Evolutionary conservation across 495 filamentous ascomycete genomes (phyloP), one percentile per base, ranked within the genome.

Genomic region (Chaetomium tenue): DNA sequence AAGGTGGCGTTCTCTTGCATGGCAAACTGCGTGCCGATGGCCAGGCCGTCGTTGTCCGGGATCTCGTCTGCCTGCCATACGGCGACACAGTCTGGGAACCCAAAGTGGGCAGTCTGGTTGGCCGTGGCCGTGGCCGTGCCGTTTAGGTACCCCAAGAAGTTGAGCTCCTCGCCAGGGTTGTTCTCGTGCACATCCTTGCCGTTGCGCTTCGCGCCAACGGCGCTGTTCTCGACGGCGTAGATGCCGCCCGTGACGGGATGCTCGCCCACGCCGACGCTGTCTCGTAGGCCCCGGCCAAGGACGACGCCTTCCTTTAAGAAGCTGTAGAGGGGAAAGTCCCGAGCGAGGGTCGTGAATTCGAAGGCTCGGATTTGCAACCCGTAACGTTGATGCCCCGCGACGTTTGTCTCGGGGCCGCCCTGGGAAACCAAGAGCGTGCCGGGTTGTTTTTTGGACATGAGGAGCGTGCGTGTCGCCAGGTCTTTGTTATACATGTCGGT

Each of bases 121-220:
- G n/a, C n/a, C n/a, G n/a, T 55, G 7, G 52, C 63, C 0, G 77
- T 79, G 18, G 62, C 66, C 0, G 81, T 82, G 18, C 74, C 76
- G 61, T 84, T 82, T 9, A 89, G 75, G 57, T 77, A 81, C 0
- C 87, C 88, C 11, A 85, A 82, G 70, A 79, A 89, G 70, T 90
- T 90, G 66, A 90, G 72, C 71, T 90, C 87, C 72, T 89, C 88
- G 40, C 83, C 88, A 0, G 88, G 88, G 65, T 89, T 89, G 63
- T 88, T 79, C 67, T 84, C 70, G 66, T 88, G 86, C 61, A 89
- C 82, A 61, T 88, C 84, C 20, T 77, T 60, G 5, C 82, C 22
- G 50, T 39, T 15, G 63, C 58, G 23, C 20, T 22, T 30, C 20
- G 88, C 77, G 8, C 87, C 64, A 70, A 89, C 87, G 3, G 81